Conservation (phyloP, 306 rosid genomes). For the Fagus crenata region DNA sequence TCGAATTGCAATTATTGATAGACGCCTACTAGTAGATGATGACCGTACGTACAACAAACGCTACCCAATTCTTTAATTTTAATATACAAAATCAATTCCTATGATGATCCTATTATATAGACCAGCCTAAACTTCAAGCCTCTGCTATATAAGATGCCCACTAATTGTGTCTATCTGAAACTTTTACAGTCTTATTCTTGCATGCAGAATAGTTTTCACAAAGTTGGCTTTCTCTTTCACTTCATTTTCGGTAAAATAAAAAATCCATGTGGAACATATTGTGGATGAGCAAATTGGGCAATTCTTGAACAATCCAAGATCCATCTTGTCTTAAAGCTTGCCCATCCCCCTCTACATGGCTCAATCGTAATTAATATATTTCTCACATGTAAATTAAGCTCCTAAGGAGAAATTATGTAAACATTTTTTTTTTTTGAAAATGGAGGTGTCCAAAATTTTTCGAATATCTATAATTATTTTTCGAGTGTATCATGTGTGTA, state of each 20-base stretch:
- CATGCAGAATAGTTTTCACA: slow-evolving; percentile 8
- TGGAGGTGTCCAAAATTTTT: no score
- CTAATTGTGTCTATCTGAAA: background rate
- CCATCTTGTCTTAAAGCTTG: no score
- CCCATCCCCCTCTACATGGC: no score
- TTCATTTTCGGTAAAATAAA: slow-evolving; percentile 11
- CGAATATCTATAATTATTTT: no score
- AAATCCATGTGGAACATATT: slow-evolving; percentile 7
- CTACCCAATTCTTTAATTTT: slow-evolving; percentile 13
- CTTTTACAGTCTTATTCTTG: slow-evolving; percentile 3
- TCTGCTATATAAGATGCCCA: background rate
- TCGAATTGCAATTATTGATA: slow-evolving; percentile 30
- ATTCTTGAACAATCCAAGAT: background rate
- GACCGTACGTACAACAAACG: slow-evolving; percentile 10
- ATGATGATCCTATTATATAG: background rate
- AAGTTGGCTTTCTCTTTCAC: slow-evolving; percentile 7
- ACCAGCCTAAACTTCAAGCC: background rate
- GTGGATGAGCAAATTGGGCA: background rate
- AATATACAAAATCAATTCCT: background rate
- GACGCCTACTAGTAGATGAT: slow-evolving; percentile 18
- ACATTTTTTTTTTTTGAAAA: no score
- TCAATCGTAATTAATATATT: no score
- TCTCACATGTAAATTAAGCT: no score
- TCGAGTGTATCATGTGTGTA: no score
- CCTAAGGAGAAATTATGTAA: no score